Conservation (phyloP, 2,329 filamentous ascomycete genomes). For the Fusarium mangiferae region DNA sequence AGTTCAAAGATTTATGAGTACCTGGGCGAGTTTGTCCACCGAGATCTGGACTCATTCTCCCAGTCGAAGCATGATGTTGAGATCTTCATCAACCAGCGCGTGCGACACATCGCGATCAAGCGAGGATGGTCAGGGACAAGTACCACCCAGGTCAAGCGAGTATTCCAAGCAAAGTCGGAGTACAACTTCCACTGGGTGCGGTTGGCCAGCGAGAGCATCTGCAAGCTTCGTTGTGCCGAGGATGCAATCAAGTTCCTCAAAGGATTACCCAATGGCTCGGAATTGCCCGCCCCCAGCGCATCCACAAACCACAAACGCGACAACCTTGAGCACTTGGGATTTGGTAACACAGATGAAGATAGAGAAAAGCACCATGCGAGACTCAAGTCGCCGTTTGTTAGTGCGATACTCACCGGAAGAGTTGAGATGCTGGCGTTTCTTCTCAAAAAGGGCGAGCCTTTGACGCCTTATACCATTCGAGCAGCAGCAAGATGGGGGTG, state of each 20-base stretch:
- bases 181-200: conserved; percentile 42
- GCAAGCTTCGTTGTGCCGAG: conserved; percentile 30
- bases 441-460: conserved; percentile 15
- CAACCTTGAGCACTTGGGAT: conserved; percentile 5
- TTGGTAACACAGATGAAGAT: conserved; percentile 24
- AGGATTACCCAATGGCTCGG: conserved; percentile 33
- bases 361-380: conserved; percentile 25
- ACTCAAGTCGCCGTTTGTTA: conserved; percentile 18
- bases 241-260: conserved; percentile 32
- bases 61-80: conserved; percentile 30
- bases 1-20: conserved; percentile 18
- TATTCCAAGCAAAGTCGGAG: conserved; percentile 35
- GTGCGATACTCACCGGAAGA: conserved; percentile 23
- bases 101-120: conserved; percentile 19
- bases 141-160: conserved; percentile 19
- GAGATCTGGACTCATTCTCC: conserved; percentile 36
- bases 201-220: conserved; percentile 36
- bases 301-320: conserved; percentile 7
- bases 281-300: not conserved
- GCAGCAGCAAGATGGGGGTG: conserved; percentile 23
- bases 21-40: conserved; percentile 31
- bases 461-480: conserved; percentile 20
- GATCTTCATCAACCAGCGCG: conserved; percentile 31
- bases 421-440: conserved; percentile 28
- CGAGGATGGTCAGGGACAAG: conserved; percentile 30